Percentiles rank a stretch among this genome's conserved stretches.
phyloP scores from a whole-genome alignment of 257 asterid genomes.

The Solanum clarkiae region DNA sequence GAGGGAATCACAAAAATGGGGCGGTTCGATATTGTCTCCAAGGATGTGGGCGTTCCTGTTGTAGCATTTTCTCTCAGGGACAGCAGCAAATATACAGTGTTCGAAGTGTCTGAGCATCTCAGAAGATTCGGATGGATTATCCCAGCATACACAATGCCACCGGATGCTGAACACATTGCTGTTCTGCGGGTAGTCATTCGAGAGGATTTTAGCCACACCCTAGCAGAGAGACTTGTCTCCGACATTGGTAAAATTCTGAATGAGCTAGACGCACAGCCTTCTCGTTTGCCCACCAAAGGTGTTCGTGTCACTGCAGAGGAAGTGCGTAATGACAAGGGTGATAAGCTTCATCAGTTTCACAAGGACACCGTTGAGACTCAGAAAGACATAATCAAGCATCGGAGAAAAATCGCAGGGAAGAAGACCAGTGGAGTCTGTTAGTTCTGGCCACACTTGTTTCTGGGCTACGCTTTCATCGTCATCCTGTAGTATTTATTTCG shows the following conservation, averaged over 20 bases:
- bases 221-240: conserved; percentile 49
- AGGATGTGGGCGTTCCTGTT: conserved; percentile 61
- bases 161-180: conserved; percentile 49
- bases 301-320: conserved; percentile 17
- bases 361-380: conserved; percentile 4
- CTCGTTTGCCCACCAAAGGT: conserved; percentile 13
- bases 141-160: conserved; percentile 80
- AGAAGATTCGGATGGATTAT: conserved; percentile 75
- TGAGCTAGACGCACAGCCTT: conserved; percentile 41
- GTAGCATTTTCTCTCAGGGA: conserved; percentile 66
- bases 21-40: conserved; percentile 45
- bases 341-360: conserved; percentile 1
- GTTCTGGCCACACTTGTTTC: neutral
- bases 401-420: conserved; percentile 48
- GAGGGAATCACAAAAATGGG: conserved; percentile 40
- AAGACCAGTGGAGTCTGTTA: conserved; percentile 54
- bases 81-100: conserved; percentile 41
- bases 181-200: conserved; percentile 54
- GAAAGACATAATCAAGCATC: conserved; percentile 30
- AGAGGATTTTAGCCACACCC: conserved; percentile 51
- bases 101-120: conserved; percentile 53
- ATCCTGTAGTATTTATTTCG: neutral
- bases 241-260: conserved; percentile 37
- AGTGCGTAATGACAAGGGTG: neutral
- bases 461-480: neutral